Conservation (phyloP, 2,329 filamentous ascomycete genomes). For the Ceratocystis destructans region DNA sequence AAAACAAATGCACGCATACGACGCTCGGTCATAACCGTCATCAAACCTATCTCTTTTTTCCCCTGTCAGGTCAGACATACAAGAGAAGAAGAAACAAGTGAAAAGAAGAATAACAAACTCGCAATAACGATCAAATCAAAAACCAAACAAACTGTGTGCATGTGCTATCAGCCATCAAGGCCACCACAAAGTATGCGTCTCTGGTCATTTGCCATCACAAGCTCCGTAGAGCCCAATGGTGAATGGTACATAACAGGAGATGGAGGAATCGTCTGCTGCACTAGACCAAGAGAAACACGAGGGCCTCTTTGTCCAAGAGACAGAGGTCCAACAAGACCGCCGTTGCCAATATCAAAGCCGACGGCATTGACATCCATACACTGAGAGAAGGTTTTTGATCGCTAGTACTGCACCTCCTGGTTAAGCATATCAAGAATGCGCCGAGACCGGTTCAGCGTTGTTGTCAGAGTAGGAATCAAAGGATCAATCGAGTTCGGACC, state of each 20-base stretch:
- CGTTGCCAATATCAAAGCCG: background rate
- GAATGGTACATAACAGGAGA: background rate
- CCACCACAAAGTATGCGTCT: background rate
- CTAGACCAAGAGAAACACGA: background rate
- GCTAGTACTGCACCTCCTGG: slow-evolving; percentile 9
- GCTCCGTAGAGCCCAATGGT: background rate
- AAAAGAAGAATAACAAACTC: background rate
- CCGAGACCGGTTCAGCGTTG: slow-evolving; percentile 29
- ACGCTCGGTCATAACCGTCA: slow-evolving; percentile 7
- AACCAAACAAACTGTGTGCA: too few species aligned
- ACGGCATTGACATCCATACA: background rate
- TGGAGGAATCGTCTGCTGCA: background rate
- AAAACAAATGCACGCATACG: background rate
- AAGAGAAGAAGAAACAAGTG: background rate
- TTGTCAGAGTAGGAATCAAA: slow-evolving; percentile 34
- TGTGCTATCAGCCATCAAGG: too few species aligned
- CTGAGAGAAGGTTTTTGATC: background rate
- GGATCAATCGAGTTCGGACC: slow-evolving; percentile 29
- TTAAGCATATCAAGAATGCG: slow-evolving; percentile 24
- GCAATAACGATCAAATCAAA: background rate
- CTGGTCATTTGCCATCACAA: background rate
- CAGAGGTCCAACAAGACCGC: background rate
- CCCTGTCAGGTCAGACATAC: background rate
- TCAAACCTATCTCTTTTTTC: slow-evolving; percentile 1
- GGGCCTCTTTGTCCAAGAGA: background rate